A percentile compares a stretch with the other conserved stretches of the same genome.
These are phyloP conservation scores for Yamadazyma insecticola DNA, from an alignment of 805 yeast genomes.

Conservation along the genomic window DNA sequence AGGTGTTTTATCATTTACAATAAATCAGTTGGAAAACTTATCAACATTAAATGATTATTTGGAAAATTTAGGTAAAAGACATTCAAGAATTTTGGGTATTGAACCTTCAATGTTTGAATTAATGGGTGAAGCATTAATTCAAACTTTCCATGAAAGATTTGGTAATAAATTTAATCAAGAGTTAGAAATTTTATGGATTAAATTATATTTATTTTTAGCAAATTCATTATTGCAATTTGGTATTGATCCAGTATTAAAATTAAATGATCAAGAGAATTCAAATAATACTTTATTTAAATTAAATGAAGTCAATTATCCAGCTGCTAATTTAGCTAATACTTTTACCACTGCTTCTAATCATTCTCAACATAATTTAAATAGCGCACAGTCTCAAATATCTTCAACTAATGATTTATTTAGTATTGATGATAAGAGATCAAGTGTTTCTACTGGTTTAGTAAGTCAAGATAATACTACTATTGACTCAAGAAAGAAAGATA, in stretches of 20 bases:
- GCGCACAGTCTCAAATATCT: constrained; percentile 1
- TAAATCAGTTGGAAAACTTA: constrained; percentile 59
- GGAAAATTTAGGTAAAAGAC: constrained; percentile 64
- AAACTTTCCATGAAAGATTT: constrained; percentile 65
- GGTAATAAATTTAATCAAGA: constrained; percentile 49
- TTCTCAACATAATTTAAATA: not conserved
- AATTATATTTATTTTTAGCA: constrained; percentile 62
- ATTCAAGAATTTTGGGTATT: constrained; percentile 69
- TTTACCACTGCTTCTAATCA: not conserved
- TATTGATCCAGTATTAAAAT: constrained; percentile 41
- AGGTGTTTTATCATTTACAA: constrained; percentile 67
- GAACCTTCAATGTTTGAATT: constrained; percentile 63
- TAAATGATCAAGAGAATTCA: constrained; percentile 7
- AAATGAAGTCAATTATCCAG: constrained; percentile 6
- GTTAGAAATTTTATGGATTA: constrained; percentile 67
- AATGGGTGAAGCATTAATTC: constrained; percentile 69
- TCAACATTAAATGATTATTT: constrained; percentile 55
- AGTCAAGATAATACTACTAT: not conserved
- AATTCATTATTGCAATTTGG: constrained; percentile 63
- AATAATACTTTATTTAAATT: constrained; percentile 5
- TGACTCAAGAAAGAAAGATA: constrained; percentile 3
- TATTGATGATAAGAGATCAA: constrained; percentile 7
- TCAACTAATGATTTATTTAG: constrained; percentile 9
- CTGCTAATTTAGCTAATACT: not conserved
- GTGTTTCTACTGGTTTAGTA: constrained; percentile 7